A percentile compares a stretch with the other conserved stretches of the same genome.
phyloP scores from a whole-genome alignment of 164 flowering plant genomes.

The Umbellularia californica region DNA sequence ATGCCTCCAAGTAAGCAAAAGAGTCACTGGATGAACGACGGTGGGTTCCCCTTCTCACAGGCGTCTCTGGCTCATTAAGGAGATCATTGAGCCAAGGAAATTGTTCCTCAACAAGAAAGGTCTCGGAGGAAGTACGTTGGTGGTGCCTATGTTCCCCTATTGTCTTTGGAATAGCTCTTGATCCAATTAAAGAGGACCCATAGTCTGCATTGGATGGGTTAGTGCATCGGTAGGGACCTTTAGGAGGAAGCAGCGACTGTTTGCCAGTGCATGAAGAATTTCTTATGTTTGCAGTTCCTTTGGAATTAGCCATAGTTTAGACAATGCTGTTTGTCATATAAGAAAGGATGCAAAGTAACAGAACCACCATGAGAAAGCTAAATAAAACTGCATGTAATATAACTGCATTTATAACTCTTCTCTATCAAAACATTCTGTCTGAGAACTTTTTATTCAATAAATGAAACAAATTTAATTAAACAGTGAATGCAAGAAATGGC shows the following conservation, averaged over 20 bases:
- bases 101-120: constrained; percentile 72
- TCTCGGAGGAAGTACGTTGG: constrained; percentile 84
- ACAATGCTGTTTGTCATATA: background rate
- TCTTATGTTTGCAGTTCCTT: constrained; percentile 53
- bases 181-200: constrained; percentile 39
- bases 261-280: constrained; percentile 48
- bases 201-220: constrained; percentile 61
- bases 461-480: background rate
- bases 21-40: constrained; percentile 92
- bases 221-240: constrained; percentile 66
- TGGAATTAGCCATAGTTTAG: constrained; percentile 54
- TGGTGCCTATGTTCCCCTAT: constrained; percentile 54
- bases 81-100: constrained; percentile 97
- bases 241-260: constrained; percentile 79
- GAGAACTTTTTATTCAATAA: background rate
- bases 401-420: background rate
- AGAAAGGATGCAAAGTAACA: background rate
- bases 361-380: background rate
- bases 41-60: constrained; percentile 66
- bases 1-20: constrained; percentile 65
- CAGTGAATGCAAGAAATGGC: background rate
- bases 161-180: constrained; percentile 50
- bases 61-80: constrained; percentile 86
- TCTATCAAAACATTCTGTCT: background rate
- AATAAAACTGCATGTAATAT: background rate